Percentiles rank a stretch among this genome's conserved stretches.
Conservation (phyloP, 2,329 filamentous ascomycete genomes). For the Acrodontium crateriforme region DNA sequence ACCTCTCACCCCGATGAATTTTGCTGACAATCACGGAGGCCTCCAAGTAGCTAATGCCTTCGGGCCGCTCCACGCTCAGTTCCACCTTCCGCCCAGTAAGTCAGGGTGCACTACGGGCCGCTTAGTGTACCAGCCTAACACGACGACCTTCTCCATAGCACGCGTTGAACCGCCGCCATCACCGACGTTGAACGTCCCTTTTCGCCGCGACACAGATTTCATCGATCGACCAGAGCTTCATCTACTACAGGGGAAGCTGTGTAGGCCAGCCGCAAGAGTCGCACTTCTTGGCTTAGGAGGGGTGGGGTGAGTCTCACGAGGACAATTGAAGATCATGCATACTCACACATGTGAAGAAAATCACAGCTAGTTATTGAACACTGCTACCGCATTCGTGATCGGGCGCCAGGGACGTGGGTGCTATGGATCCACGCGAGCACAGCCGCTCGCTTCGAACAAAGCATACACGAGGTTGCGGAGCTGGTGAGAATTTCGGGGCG, state of each 20-base stretch:
- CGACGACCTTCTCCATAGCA: constrained; percentile 1
- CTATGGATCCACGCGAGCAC: constrained; percentile 15
- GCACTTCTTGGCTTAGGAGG: constrained; percentile 1
- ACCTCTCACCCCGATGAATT: no score
- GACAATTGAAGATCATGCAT: neutral
- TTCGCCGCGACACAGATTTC: constrained; percentile 1
- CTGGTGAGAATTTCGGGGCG: constrained; percentile 5
- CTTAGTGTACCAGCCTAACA: no score
- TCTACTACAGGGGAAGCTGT: constrained; percentile 1
- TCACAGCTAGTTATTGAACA: constrained; percentile 16
- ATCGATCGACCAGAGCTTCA: constrained; percentile 1
- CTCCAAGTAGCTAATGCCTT: no score
- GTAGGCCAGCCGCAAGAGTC: neutral
- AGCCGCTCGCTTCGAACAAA: constrained; percentile 10
- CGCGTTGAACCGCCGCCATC: constrained; percentile 1
- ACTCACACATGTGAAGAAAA: constrained; percentile 9
- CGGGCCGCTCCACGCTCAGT: no score
- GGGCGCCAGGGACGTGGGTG: constrained; percentile 8
- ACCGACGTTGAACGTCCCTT: constrained; percentile 1
- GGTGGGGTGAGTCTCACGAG: no score
- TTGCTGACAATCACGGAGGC: no score
- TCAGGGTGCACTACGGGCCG: no score
- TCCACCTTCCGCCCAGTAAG: constrained; percentile 1
- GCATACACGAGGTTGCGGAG: constrained; percentile 8
- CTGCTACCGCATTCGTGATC: constrained; percentile 3